A percentile compares a stretch with the other conserved stretches of the same genome.
Evolutionary conservation across 2,329 filamentous ascomycete genomes (phyloP).

Genomic region (Chalaropsis thielavioides): DNA sequence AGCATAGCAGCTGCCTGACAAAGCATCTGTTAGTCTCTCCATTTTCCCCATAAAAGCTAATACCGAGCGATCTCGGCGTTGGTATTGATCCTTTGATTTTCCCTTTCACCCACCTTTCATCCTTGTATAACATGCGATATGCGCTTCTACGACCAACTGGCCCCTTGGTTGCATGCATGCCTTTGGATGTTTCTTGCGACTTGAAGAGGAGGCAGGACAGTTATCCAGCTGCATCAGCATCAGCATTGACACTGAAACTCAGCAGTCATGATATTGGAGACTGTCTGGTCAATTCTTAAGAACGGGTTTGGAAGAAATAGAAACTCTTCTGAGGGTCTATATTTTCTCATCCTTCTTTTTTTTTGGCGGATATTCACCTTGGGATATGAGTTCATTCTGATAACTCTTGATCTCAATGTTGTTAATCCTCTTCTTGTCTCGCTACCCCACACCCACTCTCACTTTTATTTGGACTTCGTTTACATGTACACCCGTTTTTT

Average conservation of each 20-base stretch:
- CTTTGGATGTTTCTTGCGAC: neutral
- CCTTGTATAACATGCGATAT: neutral
- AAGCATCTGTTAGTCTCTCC: slow-evolving; percentile 96
- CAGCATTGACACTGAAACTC: neutral
- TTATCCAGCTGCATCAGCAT: neutral
- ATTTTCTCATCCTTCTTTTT: no score
- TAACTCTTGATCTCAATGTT: neutral
- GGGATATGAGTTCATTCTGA: neutral
- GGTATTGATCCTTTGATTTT: neutral
- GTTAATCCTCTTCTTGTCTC: neutral
- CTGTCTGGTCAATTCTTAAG: neutral
- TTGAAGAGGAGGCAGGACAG: neutral
- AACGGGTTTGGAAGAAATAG: no score
- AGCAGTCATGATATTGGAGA: neutral
- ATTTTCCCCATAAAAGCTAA: slow-evolving; percentile 18
- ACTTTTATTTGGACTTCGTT: neutral
- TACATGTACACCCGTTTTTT: neutral
- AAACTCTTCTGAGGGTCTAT: neutral
- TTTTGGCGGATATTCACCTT: neutral
- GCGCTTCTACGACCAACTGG: neutral
- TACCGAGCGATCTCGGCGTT: neutral
- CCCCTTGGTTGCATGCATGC: neutral
- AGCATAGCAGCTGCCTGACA: slow-evolving; percentile 99
- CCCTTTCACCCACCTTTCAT: neutral
- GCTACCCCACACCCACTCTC: neutral